phyloP scores from a whole-genome alignment of 1,284 basidiomycete species.

The Cutaneotrichosporon sp. region DNA sequence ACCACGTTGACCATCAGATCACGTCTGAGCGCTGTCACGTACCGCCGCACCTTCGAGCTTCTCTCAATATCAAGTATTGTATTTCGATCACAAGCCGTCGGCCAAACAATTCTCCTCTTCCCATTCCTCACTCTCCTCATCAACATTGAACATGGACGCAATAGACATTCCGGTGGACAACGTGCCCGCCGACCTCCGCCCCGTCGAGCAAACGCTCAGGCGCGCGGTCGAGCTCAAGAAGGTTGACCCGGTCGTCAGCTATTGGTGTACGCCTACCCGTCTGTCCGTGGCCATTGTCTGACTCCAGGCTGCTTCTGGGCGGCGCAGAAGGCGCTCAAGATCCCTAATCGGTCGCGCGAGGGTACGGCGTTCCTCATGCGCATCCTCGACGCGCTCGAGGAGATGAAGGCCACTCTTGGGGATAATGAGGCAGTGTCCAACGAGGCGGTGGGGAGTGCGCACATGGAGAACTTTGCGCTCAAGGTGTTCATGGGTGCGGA shows the following conservation, averaged over 20 bases:
- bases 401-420: slow-evolving; percentile 71
- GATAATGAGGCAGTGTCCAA: slow-evolving; percentile 78
- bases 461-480: slow-evolving; percentile 91
- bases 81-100: background rate
- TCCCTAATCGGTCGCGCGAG: slow-evolving; percentile 62
- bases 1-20: background rate
- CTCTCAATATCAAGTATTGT: background rate
- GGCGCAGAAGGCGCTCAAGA: slow-evolving; percentile 76
- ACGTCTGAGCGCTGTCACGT: background rate
- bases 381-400: slow-evolving; percentile 76
- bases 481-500: slow-evolving; percentile 87
- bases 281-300: slow-evolving; percentile 1
- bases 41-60: background rate
- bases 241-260: slow-evolving; percentile 81
- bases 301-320: slow-evolving; percentile 79
- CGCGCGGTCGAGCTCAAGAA: slow-evolving; percentile 78
- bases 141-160: slow-evolving; percentile 31
- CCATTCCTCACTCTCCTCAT: background rate
- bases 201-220: slow-evolving; percentile 76
- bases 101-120: background rate
- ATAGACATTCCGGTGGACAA: slow-evolving; percentile 48
- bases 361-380: slow-evolving; percentile 70
- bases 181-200: slow-evolving; percentile 53
- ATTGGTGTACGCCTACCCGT: slow-evolving; percentile 80
- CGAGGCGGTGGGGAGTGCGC: slow-evolving; percentile 77